A percentile compares a stretch with the other conserved stretches of the same genome.
phyloP scores from a whole-genome alignment of 1,139 yeast species.

The Kodamaea ohmeri region DNA sequence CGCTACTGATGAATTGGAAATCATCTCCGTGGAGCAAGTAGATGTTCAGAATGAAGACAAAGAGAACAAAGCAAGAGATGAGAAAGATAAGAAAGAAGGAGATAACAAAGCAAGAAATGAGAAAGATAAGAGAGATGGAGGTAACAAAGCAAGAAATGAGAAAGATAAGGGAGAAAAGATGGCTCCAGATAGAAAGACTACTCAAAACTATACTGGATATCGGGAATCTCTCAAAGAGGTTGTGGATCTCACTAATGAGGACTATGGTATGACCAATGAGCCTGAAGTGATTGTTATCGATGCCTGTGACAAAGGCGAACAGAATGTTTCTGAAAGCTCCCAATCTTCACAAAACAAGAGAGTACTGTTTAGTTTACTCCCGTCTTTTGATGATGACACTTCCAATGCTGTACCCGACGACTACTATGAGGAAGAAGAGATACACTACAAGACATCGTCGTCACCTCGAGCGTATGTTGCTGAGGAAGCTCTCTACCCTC shows the following conservation, averaged over 20 bases:
- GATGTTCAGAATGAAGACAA: too few relatives aligned
- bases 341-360: conserved; percentile 5
- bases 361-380: conserved; percentile 18
- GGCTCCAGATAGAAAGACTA: not conserved
- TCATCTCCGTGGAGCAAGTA: conserved; percentile 9
- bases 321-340: not conserved
- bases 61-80: too few relatives aligned
- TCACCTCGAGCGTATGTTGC: conserved; percentile 25
- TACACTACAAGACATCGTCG: conserved; percentile 20
- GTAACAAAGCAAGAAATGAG: too few relatives aligned
- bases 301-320: conserved; percentile 19
- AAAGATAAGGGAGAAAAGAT: not conserved
- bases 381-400: conserved; percentile 19
- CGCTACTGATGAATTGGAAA: conserved; percentile 18
- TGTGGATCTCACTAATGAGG: conserved; percentile 26
- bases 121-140: too few relatives aligned
- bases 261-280: conserved; percentile 14
- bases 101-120: too few relatives aligned
- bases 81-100: too few relatives aligned
- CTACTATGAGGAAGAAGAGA: conserved; percentile 11
- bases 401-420: conserved; percentile 3
- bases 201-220: not conserved
- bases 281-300: conserved; percentile 26
- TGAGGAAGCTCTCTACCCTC: conserved; percentile 21
- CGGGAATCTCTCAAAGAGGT: conserved; percentile 19